phyloP scores from a whole-genome alignment of 108 stramenopile species.

The Skeletonema costatum region DNA sequence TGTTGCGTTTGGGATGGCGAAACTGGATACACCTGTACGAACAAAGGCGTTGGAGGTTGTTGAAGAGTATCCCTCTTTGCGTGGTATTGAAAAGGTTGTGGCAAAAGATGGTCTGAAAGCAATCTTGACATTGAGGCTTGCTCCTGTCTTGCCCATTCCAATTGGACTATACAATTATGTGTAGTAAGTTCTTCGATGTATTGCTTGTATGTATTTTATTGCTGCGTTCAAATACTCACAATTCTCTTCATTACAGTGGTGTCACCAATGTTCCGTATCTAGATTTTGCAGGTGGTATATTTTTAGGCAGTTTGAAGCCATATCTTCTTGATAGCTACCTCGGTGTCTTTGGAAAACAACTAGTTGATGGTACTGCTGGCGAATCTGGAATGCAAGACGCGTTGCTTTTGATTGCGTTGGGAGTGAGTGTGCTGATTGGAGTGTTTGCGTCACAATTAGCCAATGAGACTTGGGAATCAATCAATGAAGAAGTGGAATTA shows the following conservation, averaged over 20 bases:
- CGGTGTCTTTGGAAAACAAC: constrained; percentile 80
- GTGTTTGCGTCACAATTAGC: constrained; percentile 86
- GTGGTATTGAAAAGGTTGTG: constrained; percentile 92
- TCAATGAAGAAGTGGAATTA: constrained; percentile 67
- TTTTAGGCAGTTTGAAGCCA: constrained; percentile 90
- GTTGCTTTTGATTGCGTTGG: constrained; percentile 67
- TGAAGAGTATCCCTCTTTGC: constrained; percentile 79
- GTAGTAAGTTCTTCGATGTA: constrained; percentile 29
- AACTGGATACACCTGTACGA: constrained; percentile 75
- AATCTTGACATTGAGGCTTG: constrained; percentile 89
- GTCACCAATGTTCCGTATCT: constrained; percentile 78
- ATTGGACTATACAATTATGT: constrained; percentile 95
- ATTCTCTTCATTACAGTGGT: constrained; percentile 17
- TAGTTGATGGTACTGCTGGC: constrained; percentile 71
- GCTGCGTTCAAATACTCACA: no score
- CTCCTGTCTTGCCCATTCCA: constrained; percentile 93
- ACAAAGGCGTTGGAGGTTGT: constrained; percentile 77
- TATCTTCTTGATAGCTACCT: constrained; percentile 91
- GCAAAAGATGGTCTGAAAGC: constrained; percentile 91
- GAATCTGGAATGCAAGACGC: constrained; percentile 63
- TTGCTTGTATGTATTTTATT: no score
- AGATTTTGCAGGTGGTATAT: constrained; percentile 89
- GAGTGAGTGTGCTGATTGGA: constrained; percentile 84
- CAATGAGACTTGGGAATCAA: constrained; percentile 84
- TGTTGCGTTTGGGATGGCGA: constrained; percentile 84